Percentiles rank a stretch among this genome's conserved stretches.
These are phyloP conservation scores for Geotrichum macrosporum DNA, from an alignment of 1,139 yeast genomes.

Conservation along the genomic window DNA sequence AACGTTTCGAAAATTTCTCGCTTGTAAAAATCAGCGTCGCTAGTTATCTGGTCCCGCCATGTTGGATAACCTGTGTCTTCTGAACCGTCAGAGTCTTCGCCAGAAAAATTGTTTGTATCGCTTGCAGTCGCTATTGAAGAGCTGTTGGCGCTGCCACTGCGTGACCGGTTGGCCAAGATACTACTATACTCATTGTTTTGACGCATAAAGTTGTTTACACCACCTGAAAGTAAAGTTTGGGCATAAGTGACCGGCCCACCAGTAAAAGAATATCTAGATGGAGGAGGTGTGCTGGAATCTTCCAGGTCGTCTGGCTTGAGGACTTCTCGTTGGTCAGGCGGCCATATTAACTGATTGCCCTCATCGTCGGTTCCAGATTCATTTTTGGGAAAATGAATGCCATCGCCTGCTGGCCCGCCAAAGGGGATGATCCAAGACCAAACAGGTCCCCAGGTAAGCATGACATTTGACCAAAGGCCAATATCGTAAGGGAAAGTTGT, in stretches of 20 bases:
- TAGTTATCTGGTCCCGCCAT: slow-evolving; percentile 24
- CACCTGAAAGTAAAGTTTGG: slow-evolving; percentile 5
- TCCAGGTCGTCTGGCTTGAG: slow-evolving; percentile 8
- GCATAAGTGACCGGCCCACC: slow-evolving; percentile 16
- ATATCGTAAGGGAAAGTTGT: slow-evolving; percentile 76
- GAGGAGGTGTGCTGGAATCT: slow-evolving; percentile 4
- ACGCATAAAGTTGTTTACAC: not conserved
- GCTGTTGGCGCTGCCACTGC: slow-evolving; percentile 28
- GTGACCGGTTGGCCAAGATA: slow-evolving; percentile 14
- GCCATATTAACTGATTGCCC: slow-evolving; percentile 48
- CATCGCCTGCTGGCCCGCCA: slow-evolving; percentile 56
- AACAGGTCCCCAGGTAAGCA: slow-evolving; percentile 39
- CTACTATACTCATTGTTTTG: not conserved
- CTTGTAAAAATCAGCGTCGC: slow-evolving; percentile 36
- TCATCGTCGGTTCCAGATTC: slow-evolving; percentile 52
- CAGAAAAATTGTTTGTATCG: slow-evolving; percentile 27
- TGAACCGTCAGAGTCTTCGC: slow-evolving; percentile 22
- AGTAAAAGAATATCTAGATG: slow-evolving; percentile 4
- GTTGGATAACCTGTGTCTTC: slow-evolving; percentile 24
- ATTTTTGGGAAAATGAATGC: slow-evolving; percentile 49
- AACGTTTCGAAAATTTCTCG: slow-evolving; percentile 66
- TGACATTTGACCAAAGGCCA: slow-evolving; percentile 51
- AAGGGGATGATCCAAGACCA: slow-evolving; percentile 64
- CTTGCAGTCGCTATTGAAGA: no score
- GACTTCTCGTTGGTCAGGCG: slow-evolving; percentile 61